Evolutionary conservation across 2,329 filamentous ascomycete genomes (phyloP), one percentile per base, ranked within the genome.

Genomic region (Chrysoporthe austroafricana): DNA sequence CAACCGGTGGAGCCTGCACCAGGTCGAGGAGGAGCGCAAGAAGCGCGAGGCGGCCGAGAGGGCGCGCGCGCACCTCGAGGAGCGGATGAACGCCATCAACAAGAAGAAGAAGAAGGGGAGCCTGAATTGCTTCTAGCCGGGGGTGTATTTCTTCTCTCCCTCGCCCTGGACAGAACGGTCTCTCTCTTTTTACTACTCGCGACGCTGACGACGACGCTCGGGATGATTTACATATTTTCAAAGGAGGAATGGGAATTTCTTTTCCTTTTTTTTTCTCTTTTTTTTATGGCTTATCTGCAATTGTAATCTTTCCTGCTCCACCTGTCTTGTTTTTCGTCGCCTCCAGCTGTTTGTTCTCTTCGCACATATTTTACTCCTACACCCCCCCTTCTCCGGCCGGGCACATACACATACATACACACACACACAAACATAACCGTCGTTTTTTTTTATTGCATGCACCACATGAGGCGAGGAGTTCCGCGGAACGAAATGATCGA

Each of bases 21-120:
- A 94, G 70, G 93, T 98, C 32, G 96, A 99, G 78, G 95, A 99
- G 80, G 96, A 99, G 85, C 89, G 95, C 74, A 95, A 93, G 82
- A 96, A 97, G 82, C 87, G 96, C 69, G 86, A 93, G 71, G 92
- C 95, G 71, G 94, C 96, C 46, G 96, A 99, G 83, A 89, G 91
- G 72, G 96, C 96, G 56, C 86, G 92, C 64, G 92, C 91, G 50
- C 92, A 97, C 75, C 87, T 99, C 36, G 95, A 99, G 81, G 93
- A 97, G 82, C 88, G 95, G 66, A 99, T 99, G 90, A 94, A 95
- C 75, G 90, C 92, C 68, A 91, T 96, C 78, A 94, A 90, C 76
- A 91, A 92, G 85, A 97, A 95, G 86, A 94, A 96, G 88, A 94
- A 94, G 85, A 97, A 97, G 87, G 89, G 91, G 75, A 94, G 91